Evolutionary conservation across 2,329 filamentous ascomycete species (phyloP), one percentile per base, ranked within the genome.

Genomic region (Aschersonia sp.): DNA sequence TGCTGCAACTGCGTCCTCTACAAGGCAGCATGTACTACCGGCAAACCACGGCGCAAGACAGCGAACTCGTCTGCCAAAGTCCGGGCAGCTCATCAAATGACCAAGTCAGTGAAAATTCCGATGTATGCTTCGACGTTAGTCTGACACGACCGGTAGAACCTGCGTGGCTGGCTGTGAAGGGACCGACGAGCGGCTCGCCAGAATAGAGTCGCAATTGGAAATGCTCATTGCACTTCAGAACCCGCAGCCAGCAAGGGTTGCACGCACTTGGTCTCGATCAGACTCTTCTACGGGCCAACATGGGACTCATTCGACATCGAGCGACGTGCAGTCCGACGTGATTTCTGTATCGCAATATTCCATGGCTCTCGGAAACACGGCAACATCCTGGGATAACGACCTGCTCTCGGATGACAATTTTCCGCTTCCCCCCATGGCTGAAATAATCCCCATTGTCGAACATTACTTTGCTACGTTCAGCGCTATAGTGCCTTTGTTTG

Each of bases 1-100:
- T 71, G 68, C 49, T 69, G 67, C 1, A 70, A 70, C 42, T 71
- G 68, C 43, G 54, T 60, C 6, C 55, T 69, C 4, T 71, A 71
- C 51, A 60, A 61, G n/a, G 57, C 67, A 4, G 55, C 60, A n/a
- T 70, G 68, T 51, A 53, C 48, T 12, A 61, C 57, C 3, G 59
- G 52, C 45, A 53, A 57, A 6, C 57, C 52, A n/a, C 48, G 55
- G 0, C 49, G 53, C 5, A 57, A 51, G 14, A 42, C 12, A 37
- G 12, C 49, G 2, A 56, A 52, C 11, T n/a, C 50, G 6, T 49
- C 47, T 30, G 35, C 45, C 5, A 51, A 42, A 37, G 42, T 14
- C 2, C 45, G 6, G 2, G 43, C 43, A 6, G 43, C 31, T n/a
- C 43, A 45, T 12, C 43, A 35, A 32, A 29, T 14, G 31, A 9